These are phyloP conservation scores for Galerina sulciceps DNA, from an alignment of 768 basidiomycete genomes.

Conservation along the genomic window DNA sequence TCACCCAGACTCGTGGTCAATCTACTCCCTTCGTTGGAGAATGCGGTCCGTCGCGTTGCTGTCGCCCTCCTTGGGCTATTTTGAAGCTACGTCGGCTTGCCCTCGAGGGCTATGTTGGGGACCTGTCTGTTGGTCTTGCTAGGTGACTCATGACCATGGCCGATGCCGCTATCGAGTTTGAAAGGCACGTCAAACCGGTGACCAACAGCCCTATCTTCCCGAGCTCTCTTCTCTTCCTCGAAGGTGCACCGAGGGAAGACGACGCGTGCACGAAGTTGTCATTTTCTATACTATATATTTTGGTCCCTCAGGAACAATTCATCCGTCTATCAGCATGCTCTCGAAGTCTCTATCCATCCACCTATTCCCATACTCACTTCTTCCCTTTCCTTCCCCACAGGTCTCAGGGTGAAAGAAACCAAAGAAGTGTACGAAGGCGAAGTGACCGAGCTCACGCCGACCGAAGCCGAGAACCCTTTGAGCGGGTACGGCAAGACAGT, in stretches of 20 bases:
- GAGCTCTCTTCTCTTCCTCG: neutral
- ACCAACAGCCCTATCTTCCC: too few species aligned
- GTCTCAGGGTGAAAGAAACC: conserved; percentile 97
- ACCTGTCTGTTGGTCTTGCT: too few species aligned
- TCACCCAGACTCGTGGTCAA: too few species aligned
- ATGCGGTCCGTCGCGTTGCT: too few species aligned
- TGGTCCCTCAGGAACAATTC: neutral
- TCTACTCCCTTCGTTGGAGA: too few species aligned
- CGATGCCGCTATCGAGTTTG: too few species aligned
- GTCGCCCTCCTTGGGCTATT: too few species aligned
- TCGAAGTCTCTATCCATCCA: neutral
- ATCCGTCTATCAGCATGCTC: neutral
- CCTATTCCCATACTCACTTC: neutral
- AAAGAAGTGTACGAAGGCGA: conserved; percentile 99
- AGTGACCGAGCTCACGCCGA: conserved; percentile 94
- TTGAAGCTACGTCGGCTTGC: too few species aligned
- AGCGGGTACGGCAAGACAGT: conserved; percentile 99
- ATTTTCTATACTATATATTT: neutral
- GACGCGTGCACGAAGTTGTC: neutral
- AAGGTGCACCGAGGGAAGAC: neutral
- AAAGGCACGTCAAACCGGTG: neutral
- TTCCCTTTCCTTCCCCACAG: conserved; percentile 40
- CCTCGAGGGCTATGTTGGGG: too few species aligned
- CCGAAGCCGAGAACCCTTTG: conserved; percentile 96
- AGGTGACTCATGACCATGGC: too few species aligned